phyloP scores from a whole-genome alignment of 495 filamentous ascomycete genomes.

The Trichoderma gamsii region DNA sequence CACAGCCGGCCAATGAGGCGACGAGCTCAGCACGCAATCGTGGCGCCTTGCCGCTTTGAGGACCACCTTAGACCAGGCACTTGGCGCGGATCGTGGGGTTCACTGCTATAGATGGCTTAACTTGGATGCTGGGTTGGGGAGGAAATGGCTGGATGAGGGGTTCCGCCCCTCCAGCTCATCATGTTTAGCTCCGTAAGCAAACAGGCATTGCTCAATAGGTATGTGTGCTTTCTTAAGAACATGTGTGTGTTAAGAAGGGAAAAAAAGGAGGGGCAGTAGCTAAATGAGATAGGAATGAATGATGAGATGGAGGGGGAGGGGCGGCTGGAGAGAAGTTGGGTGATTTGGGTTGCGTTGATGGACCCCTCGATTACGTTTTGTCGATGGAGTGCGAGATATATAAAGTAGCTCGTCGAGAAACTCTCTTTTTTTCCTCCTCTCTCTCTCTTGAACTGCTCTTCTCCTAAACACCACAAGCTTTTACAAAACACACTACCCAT shows the following conservation, averaged over 20 bases:
- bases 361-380: conserved; percentile 5
- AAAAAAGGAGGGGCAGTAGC: background rate
- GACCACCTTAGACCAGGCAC: conserved; percentile 1
- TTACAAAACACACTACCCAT: background rate
- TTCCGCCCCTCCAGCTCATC: background rate
- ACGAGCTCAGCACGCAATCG: conserved; percentile 8
- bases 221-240: too few species aligned
- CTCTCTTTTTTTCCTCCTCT: background rate
- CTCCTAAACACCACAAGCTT: background rate
- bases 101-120: background rate
- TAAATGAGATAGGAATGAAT: background rate
- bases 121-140: background rate
- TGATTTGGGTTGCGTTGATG: conserved; percentile 11
- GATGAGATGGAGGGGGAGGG: background rate
- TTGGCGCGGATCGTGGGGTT: conserved; percentile 11
- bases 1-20: conserved; percentile 7
- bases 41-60: conserved; percentile 11
- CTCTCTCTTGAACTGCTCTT: background rate
- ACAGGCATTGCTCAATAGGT: background rate
- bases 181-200: background rate
- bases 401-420: background rate
- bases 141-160: background rate
- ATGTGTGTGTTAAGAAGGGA: background rate
- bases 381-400: background rate
- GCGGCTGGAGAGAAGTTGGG: background rate